Evolutionary conservation across 2,329 filamentous ascomycete species (phyloP).

Genomic region (Trichoderma aggressivum): DNA sequence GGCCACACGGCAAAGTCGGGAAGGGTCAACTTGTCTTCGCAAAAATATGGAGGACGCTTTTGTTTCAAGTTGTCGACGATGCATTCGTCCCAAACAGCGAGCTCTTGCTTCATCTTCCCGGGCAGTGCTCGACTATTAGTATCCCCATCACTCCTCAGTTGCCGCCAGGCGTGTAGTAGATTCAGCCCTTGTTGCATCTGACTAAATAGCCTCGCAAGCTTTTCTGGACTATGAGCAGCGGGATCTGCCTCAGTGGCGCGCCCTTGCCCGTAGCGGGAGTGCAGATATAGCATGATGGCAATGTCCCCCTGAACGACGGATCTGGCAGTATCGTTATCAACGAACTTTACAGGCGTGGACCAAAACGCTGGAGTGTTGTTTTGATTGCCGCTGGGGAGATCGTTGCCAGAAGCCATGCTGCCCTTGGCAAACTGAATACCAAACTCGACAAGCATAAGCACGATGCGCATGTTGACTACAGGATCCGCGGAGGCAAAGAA

Average conservation of each 20-base stretch:
- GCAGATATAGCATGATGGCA: slow-evolving; percentile 59
- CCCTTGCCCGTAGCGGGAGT: slow-evolving; percentile 47
- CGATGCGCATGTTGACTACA: slow-evolving; percentile 48
- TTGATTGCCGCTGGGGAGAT: background rate
- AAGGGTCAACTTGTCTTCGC: slow-evolving; percentile 40
- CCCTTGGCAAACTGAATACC: slow-evolving; percentile 47
- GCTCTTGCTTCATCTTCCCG: slow-evolving; percentile 30
- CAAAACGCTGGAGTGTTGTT: background rate
- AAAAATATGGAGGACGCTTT: slow-evolving; percentile 42
- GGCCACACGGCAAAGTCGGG: slow-evolving; percentile 59
- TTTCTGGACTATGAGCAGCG: slow-evolving; percentile 24
- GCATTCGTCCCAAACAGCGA: slow-evolving; percentile 42
- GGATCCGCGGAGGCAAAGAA: slow-evolving; percentile 49
- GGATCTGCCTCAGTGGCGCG: slow-evolving; percentile 24
- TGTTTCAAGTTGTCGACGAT: slow-evolving; percentile 20
- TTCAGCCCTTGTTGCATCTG: slow-evolving; percentile 41
- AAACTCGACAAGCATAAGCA: slow-evolving; percentile 48
- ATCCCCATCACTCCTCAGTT: slow-evolving; percentile 13
- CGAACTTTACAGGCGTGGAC: slow-evolving; percentile 43
- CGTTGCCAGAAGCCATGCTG: slow-evolving; percentile 29
- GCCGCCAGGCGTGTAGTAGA: slow-evolving; percentile 38
- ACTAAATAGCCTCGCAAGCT: slow-evolving; percentile 37
- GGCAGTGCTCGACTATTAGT: slow-evolving; percentile 17
- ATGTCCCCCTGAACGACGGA: slow-evolving; percentile 49
- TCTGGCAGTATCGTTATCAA: slow-evolving; percentile 51